Evolutionary conservation across 1,284 basidiomycete species (phyloP), one percentile per base, ranked within the genome.

Genomic region (Ceratobasidium sp.): DNA sequence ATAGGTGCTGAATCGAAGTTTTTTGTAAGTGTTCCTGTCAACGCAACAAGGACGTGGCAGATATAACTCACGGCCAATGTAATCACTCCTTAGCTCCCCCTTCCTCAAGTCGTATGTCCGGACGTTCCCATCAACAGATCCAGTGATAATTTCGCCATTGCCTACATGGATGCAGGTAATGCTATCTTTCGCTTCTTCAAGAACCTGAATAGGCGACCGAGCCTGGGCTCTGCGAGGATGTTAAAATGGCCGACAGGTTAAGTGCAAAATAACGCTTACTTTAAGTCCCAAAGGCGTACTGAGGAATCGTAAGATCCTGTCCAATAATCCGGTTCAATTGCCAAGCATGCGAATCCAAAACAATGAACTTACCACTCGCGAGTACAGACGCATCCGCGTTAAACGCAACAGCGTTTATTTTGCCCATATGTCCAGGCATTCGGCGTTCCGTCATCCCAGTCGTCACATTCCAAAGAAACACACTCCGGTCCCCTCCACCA

Each of bases 381-480:
- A 98, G 83, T 6, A 98, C 90, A 76, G 88, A 91, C 0, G 93
- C 92, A 80, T 97, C 94, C 65, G 89, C 87, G 79, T 95, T 96
- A 84, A 98, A 97, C 75, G 94, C 93, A 5, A 99, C 96, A 7
- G 89, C 88, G 82, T 98, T 91, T 66, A 99, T 92, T 80, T 95
- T 95, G 2, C 95, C 91, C 84, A 94, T 89, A 82, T 99, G 97
- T 0, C 95, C 97, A 24, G 92, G 85, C 75, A 98, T 87, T 60
- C 96, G 86, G 53, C 95, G 87, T 31, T 92, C 89, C 0, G 96
- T 94, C 51, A 89, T 87, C 0, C 95, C 97, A 17, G 92, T 90
- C 11, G 92, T 90, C 8, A 99, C 97, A 81, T 99, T 98, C 97
- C 97, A 99, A 27, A 98, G 83, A 79, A 96, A 97, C 0, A 98